Conservation (phyloP, 768 basidiomycete species). For the Pleurotus sapidus region DNA sequence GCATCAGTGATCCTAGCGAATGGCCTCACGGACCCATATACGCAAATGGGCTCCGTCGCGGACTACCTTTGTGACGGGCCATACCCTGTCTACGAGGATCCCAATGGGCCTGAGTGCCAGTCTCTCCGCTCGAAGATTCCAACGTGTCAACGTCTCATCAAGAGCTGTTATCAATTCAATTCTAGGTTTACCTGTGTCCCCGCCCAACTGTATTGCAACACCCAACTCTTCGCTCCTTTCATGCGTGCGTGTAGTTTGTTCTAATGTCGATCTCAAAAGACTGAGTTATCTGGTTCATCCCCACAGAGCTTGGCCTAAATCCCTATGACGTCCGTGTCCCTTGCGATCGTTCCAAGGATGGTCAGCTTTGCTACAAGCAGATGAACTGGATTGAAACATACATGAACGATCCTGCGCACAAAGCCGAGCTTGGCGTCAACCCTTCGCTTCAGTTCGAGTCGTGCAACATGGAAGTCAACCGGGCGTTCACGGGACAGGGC, state of each 20-base stretch:
- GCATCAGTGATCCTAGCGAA: slow-evolving; percentile 85
- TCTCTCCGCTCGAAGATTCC: slow-evolving; percentile 63
- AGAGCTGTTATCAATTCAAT: slow-evolving; percentile 63
- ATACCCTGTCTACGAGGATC: slow-evolving; percentile 76
- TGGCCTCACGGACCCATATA: slow-evolving; percentile 79
- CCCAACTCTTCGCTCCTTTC: slow-evolving; percentile 70
- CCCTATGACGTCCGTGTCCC: slow-evolving; percentile 82
- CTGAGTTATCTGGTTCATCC: not conserved
- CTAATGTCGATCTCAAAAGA: not conserved
- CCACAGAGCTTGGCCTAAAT: slow-evolving; percentile 69
- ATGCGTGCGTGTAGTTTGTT: slow-evolving; percentile 46
- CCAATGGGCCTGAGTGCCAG: slow-evolving; percentile 64
- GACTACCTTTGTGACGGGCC: slow-evolving; percentile 84
- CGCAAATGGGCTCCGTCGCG: slow-evolving; percentile 77
- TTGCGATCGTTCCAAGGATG: slow-evolving; percentile 73
- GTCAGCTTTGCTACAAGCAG: slow-evolving; percentile 72
- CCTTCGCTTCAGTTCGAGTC: slow-evolving; percentile 55
- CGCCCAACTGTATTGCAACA: slow-evolving; percentile 77
- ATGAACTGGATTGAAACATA: slow-evolving; percentile 88
- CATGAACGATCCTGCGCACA: slow-evolving; percentile 77
- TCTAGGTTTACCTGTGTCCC: slow-evolving; percentile 68
- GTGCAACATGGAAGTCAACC: slow-evolving; percentile 80
- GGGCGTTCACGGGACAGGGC: slow-evolving; percentile 76
- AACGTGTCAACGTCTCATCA: slow-evolving; percentile 70
- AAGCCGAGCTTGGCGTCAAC: slow-evolving; percentile 76